Base-by-base conservation (phyloP, 2,329 filamentous ascomycete genomes). In the Claviceps digitariae region DNA sequence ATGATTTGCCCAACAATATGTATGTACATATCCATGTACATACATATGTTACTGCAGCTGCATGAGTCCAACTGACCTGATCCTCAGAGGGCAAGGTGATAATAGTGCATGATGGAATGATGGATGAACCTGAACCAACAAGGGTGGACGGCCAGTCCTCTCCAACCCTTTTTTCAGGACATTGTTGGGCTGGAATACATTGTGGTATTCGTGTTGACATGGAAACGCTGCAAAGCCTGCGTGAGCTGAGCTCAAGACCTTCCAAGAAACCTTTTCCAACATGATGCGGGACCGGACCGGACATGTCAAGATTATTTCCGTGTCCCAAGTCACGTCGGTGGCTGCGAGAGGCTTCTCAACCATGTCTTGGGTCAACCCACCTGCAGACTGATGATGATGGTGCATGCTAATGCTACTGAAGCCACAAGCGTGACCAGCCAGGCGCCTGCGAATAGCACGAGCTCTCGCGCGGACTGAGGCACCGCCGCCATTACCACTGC, bases 41-140 rank as follows among this genome's bases (percentile, higher is more conserved):
- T 34, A 13, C 31, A 34, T 38, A n/a, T n/a, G n/a, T n/a, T n/a
- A 5, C 36, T n/a, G 36, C 17, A 57, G 52, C 57, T 55, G 57
- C 56, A 56, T 36, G 46, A 55, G 56, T 48, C 54, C 54, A 52
- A 57, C 57, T 58, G 57, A 57, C 54, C 51, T 56, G 52, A 45
- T 52, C 31, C 48, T 36, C 51, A 54, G 40, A 48, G 57, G 50
- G 48, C 51, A 53, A 51, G 34, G 3, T 3, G 13, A 9, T n/a
- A n/a, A n/a, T n/a, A n/a, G n/a, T n/a, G n/a, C n/a, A n/a, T n/a
- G n/a, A n/a, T n/a, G n/a, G n/a, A n/a, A n/a, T n/a, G n/a, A n/a
- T n/a, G n/a, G n/a, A 17, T 38, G 36, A 38, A 17, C 36, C 36
- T 17, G 36, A 2, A 38, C n/a, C 36, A n/a, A 17, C 36, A n/a